phyloP scores from a whole-genome alignment of 176 grass and related monocot species.

The Paspalum vaginatum region DNA sequence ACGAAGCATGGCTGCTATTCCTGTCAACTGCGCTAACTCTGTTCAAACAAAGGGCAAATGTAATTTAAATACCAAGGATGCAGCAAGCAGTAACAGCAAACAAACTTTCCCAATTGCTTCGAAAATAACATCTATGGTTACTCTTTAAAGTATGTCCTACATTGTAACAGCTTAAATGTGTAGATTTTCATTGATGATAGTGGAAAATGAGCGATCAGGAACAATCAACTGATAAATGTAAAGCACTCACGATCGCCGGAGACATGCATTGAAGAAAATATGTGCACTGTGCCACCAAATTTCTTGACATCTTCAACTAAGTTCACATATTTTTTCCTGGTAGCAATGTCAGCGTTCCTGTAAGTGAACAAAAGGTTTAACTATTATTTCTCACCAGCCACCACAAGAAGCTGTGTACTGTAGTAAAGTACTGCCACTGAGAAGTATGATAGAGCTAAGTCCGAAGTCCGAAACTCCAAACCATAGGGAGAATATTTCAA shows the following conservation, averaged over 20 bases:
- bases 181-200: not conserved
- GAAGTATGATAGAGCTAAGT: not conserved
- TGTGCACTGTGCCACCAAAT: constrained; percentile 70
- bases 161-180: not conserved
- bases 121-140: not conserved
- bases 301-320: constrained; percentile 82
- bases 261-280: constrained; percentile 95
- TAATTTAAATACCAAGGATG: constrained; percentile 29
- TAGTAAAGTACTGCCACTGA: not conserved
- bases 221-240: not conserved
- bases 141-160: not conserved
- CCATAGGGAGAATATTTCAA: constrained; percentile 9
- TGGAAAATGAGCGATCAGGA: not conserved
- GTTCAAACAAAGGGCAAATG: constrained; percentile 34
- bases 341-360: constrained; percentile 78
- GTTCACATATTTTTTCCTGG: constrained; percentile 73
- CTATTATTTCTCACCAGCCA: constrained; percentile 11
- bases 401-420: not conserved
- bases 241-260: constrained; percentile 84
- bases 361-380: constrained; percentile 4
- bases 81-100: not conserved
- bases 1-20: constrained; percentile 88
- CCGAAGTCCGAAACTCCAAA: no score
- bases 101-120: not conserved
- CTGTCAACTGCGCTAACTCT: constrained; percentile 86